phyloP scores from a whole-genome alignment of 495 filamentous ascomycete genomes.

The Talaromyces thailandensis region DNA sequence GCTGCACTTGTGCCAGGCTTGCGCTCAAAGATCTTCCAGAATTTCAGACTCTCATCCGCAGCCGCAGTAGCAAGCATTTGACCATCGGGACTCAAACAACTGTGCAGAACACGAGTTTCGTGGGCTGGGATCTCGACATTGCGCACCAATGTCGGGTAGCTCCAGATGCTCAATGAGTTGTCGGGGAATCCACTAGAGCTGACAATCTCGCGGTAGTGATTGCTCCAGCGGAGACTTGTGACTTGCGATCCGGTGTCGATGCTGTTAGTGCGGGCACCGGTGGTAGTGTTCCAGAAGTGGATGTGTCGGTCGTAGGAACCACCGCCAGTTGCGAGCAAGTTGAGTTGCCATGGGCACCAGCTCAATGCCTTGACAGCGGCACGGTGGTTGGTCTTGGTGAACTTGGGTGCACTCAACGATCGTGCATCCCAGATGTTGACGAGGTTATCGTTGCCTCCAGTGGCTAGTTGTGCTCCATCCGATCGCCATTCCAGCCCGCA shows the following conservation, averaged over 20 bases:
- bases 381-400: slow-evolving; percentile 98
- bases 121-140: slow-evolving; percentile 99
- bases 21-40: slow-evolving; percentile 99
- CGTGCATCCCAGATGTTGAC: slow-evolving; percentile 99
- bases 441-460: slow-evolving; percentile 96
- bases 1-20: slow-evolving; percentile 63
- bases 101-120: slow-evolving; percentile 92
- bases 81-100: slow-evolving; percentile 88
- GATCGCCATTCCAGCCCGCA: slow-evolving; percentile 96
- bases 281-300: slow-evolving; percentile 99
- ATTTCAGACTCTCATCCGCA: slow-evolving; percentile 95
- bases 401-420: slow-evolving; percentile 85
- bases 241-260: slow-evolving; percentile 98
- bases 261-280: slow-evolving; percentile 93
- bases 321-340: slow-evolving; percentile 91
- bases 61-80: slow-evolving; percentile 95
- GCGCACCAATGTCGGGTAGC: slow-evolving; percentile 90
- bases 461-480: slow-evolving; percentile 92
- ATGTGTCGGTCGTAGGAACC: slow-evolving; percentile 96
- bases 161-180: slow-evolving; percentile 97
- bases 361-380: slow-evolving; percentile 96
- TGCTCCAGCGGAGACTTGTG: slow-evolving; percentile 89
- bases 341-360: slow-evolving; percentile 98
- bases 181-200: slow-evolving; percentile 97
- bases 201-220: slow-evolving; percentile 94